These are phyloP conservation scores for Arthrinium puccinioides DNA, from an alignment of 2,329 filamentous ascomycete species.

Conservation along the genomic window DNA sequence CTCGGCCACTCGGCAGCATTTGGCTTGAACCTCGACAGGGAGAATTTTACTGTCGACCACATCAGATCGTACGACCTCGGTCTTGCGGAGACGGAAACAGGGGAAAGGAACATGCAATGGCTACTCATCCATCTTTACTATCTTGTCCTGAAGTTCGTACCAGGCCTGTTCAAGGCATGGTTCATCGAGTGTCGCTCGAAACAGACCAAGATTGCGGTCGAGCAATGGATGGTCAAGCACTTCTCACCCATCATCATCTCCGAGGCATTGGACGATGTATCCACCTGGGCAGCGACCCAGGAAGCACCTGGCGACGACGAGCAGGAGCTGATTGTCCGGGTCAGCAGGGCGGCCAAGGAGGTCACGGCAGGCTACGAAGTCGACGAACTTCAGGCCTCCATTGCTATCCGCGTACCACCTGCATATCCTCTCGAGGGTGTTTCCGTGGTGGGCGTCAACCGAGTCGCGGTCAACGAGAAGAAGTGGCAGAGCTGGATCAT, in stretches of 20 bases:
- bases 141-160: constrained; percentile 67
- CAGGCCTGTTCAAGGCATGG: constrained; percentile 76
- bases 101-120: constrained; percentile 73
- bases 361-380: constrained; percentile 79
- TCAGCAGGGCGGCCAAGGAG: constrained; percentile 65
- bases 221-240: constrained; percentile 77
- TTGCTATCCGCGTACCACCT: constrained; percentile 72
- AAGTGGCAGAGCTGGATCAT: constrained; percentile 92
- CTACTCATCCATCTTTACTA: constrained; percentile 83
- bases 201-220: constrained; percentile 72
- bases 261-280: constrained; percentile 59
- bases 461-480: constrained; percentile 81
- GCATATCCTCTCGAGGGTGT: constrained; percentile 79
- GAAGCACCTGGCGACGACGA: constrained; percentile 42
- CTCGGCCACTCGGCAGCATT: constrained; percentile 71
- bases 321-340: constrained; percentile 57
- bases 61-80: constrained; percentile 48
- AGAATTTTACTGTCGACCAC: constrained; percentile 49
- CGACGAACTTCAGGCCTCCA: constrained; percentile 78
- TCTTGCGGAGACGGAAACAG: constrained; percentile 47
- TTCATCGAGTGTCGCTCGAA: constrained; percentile 74
- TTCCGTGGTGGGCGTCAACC: constrained; percentile 66
- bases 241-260: constrained; percentile 67
- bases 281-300: constrained; percentile 55
- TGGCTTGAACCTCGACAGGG: constrained; percentile 66